Evolutionary conservation across 345 rosid species (phyloP).

Genomic region (Salix dunnii): DNA sequence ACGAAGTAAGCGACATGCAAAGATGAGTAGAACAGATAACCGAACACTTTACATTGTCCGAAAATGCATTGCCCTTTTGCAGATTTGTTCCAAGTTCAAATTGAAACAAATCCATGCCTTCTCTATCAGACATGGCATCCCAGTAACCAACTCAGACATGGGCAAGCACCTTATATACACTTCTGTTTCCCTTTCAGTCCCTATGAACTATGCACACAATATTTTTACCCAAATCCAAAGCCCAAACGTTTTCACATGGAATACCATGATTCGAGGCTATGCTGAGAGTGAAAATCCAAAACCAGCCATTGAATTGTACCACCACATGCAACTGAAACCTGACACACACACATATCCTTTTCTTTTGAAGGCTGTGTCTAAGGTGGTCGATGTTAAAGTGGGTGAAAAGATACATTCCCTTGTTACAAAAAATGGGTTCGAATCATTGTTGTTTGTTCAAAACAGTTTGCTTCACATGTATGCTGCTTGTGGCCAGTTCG

Average conservation of each 20-base stretch:
- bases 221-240: constrained; percentile 43
- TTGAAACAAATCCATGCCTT: constrained; percentile 68
- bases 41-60: constrained; percentile 17
- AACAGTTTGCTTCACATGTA: constrained; percentile 67
- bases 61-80: constrained; percentile 54
- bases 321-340: constrained; percentile 47
- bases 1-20: not conserved
- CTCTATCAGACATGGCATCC: constrained; percentile 60
- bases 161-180: constrained; percentile 59
- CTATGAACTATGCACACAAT: constrained; percentile 54
- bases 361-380: constrained; percentile 67
- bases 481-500: constrained; percentile 40
- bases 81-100: constrained; percentile 39
- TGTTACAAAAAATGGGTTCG: constrained; percentile 53
- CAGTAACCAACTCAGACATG: constrained; percentile 35
- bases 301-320: constrained; percentile 52
- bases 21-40: not conserved
- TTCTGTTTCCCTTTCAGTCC: constrained; percentile 53
- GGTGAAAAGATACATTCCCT: constrained; percentile 57
- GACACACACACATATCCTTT: constrained; percentile 89
- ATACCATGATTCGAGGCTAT: constrained; percentile 78
- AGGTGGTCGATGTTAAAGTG: constrained; percentile 38
- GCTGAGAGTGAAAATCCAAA: constrained; percentile 53
- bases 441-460: constrained; percentile 56
- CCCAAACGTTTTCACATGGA: constrained; percentile 66